Conservation (phyloP, 345 rosid genomes). For the Toxicodendron radicans region DNA sequence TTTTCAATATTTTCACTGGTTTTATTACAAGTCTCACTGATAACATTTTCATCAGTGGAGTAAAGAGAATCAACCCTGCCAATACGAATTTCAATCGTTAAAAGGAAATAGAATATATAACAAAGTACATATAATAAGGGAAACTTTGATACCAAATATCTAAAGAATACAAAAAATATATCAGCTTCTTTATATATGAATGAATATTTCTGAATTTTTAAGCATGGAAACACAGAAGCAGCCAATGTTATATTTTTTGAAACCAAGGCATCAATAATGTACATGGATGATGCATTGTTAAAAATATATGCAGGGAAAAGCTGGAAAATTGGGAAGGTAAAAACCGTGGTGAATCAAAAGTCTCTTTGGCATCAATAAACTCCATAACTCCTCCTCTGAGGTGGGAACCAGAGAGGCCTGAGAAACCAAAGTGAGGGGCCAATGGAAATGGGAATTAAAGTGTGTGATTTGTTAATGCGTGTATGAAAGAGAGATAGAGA, state of each 20-base stretch:
- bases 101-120: not conserved
- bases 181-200: no score
- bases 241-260: not conserved
- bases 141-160: not conserved
- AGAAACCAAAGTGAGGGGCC: constrained; percentile 9
- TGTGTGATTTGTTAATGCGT: not conserved
- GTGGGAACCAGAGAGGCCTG: constrained; percentile 15
- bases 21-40: constrained; percentile 28
- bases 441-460: not conserved
- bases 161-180: no score
- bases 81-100: not conserved
- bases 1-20: constrained; percentile 31
- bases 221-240: not conserved
- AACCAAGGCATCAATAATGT: not conserved
- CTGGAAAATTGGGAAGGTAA: not conserved
- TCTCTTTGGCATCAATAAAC: not conserved
- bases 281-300: not conserved
- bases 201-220: no score
- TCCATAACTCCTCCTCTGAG: constrained; percentile 20
- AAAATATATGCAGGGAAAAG: not conserved
- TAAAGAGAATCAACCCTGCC: constrained; percentile 32
- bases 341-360: constrained; percentile 19
- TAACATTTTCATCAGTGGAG: constrained; percentile 6
- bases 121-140: not conserved
- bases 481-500: not conserved